phyloP scores from a whole-genome alignment of 495 filamentous ascomycete genomes.

The Aspergillus asperescens region DNA sequence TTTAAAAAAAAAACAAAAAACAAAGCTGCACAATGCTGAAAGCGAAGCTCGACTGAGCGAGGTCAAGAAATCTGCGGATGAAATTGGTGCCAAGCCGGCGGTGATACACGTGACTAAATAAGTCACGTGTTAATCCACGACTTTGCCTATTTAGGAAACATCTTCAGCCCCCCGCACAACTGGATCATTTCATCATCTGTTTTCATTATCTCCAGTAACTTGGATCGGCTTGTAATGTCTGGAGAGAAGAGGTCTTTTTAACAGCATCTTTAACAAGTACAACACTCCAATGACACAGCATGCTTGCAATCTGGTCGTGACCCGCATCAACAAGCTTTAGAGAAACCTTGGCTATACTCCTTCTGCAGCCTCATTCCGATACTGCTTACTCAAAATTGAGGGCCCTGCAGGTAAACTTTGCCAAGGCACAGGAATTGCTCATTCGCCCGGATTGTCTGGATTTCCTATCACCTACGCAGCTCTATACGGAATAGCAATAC shows the following conservation, averaged over 20 bases:
- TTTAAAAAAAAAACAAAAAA: not conserved
- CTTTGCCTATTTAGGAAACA: not conserved
- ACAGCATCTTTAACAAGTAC: not conserved
- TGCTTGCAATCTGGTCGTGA: not conserved
- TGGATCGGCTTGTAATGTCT: too few relatives aligned
- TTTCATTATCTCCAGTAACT: not conserved
- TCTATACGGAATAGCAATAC: not conserved
- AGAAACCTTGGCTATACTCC: not conserved
- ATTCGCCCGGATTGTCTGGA: too few relatives aligned
- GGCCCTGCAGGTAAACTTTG: too few relatives aligned
- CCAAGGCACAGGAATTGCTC: too few relatives aligned
- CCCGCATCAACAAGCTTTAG: not conserved
- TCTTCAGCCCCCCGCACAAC: not conserved
- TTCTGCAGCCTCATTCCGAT: too few relatives aligned
- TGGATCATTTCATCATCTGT: not conserved
- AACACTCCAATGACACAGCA: not conserved
- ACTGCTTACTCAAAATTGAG: too few relatives aligned
- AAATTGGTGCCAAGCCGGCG: slow-evolving; percentile 44
- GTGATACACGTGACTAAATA: slow-evolving; percentile 26
- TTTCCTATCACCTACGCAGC: not conserved
- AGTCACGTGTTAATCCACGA: not conserved
- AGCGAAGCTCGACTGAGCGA: slow-evolving; percentile 15
- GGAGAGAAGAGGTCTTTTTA: too few relatives aligned
- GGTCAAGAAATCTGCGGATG: slow-evolving; percentile 38
- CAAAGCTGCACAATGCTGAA: not conserved